These are phyloP conservation scores for Litsea cubeba DNA, from an alignment of 164 flowering plant genomes.

Conservation along the genomic window DNA sequence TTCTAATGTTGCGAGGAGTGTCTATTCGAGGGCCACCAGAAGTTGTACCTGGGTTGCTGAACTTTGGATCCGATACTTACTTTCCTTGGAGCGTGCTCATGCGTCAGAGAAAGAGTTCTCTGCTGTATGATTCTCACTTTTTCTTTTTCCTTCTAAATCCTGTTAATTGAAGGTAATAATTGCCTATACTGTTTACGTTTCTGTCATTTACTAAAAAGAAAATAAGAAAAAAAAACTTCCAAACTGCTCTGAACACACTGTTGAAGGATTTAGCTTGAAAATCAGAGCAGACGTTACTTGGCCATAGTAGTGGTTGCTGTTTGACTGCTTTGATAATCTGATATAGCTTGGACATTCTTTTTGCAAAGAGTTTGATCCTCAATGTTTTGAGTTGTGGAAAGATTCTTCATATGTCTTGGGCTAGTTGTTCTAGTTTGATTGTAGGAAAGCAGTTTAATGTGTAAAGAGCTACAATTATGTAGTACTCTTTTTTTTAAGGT, in stretches of 20 bases:
- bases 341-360: background rate
- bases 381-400: too few relatives aligned
- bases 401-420: too few relatives aligned
- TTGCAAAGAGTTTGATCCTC: too few relatives aligned
- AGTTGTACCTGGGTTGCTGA: conserved; percentile 91
- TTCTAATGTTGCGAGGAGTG: conserved; percentile 43
- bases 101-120: conserved; percentile 67
- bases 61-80: conserved; percentile 80
- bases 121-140: conserved; percentile 41
- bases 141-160: background rate
- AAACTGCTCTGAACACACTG: too few relatives aligned
- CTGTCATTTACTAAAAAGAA: too few relatives aligned
- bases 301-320: background rate
- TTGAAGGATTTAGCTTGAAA: background rate
- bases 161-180: background rate
- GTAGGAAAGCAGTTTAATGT: too few relatives aligned
- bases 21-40: conserved; percentile 69
- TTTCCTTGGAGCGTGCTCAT: conserved; percentile 64
- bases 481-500: too few relatives aligned
- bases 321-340: background rate
- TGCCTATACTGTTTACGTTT: too few relatives aligned
- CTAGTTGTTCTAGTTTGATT: too few relatives aligned
- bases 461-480: too few relatives aligned
- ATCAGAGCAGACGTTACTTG: too few relatives aligned
- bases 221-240: too few relatives aligned